Conservation (phyloP, 495 filamentous ascomycete genomes). For the Arthonia radiata region DNA sequence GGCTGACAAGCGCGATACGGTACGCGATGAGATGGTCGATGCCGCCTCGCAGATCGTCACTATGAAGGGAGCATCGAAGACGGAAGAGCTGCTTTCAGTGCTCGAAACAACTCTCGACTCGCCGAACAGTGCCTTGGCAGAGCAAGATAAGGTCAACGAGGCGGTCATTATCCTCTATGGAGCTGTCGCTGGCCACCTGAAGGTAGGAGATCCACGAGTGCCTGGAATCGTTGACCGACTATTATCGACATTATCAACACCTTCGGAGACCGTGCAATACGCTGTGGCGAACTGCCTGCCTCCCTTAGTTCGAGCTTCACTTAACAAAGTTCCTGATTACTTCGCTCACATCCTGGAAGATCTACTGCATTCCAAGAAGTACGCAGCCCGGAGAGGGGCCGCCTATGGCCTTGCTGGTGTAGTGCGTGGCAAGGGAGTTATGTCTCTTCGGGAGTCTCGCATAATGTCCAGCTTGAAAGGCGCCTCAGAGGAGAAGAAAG, state of each 20-base stretch:
- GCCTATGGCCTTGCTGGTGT: constrained; percentile 89
- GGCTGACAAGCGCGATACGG: constrained; percentile 47
- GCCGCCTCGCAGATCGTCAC: constrained; percentile 64
- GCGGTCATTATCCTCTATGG: constrained; percentile 94
- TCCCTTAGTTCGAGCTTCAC: constrained; percentile 57
- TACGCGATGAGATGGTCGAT: constrained; percentile 80
- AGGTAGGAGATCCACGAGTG: constrained; percentile 56
- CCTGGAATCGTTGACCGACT: constrained; percentile 65
- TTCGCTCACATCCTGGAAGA: constrained; percentile 56
- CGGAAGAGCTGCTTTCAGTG: constrained; percentile 77
- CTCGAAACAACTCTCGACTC: constrained; percentile 66
- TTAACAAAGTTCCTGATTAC: constrained; percentile 52
- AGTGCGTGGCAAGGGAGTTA: constrained; percentile 60
- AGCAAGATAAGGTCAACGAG: constrained; percentile 73
- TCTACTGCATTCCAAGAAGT: constrained; percentile 61
- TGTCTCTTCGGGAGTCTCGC: constrained; percentile 59
- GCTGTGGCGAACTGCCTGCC: constrained; percentile 85
- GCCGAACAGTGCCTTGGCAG: constrained; percentile 52
- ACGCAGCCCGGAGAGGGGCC: constrained; percentile 71
- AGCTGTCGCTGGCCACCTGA: constrained; percentile 68
- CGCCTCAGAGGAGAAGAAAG: constrained; percentile 78
- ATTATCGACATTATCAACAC: constrained; percentile 66
- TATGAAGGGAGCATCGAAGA: constrained; percentile 45
- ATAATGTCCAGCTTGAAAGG: constrained; percentile 55
- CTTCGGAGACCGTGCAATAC: constrained; percentile 92